Evolutionary conservation across 345 rosid species (phyloP).

Genomic region (Gossypium mustelinum): DNA sequence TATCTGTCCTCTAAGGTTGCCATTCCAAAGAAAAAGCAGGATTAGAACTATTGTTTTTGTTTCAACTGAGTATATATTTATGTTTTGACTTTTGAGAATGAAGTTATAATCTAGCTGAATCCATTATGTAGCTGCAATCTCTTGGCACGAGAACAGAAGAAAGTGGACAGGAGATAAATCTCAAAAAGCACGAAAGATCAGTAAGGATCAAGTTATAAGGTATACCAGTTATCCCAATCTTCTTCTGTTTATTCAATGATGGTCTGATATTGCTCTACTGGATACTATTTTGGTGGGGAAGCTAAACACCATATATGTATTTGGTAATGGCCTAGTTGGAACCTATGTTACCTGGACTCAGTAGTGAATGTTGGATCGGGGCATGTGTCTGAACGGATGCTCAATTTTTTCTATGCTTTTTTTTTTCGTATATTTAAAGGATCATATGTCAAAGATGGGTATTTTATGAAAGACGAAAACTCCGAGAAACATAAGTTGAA

Average conservation of each 20-base stretch:
- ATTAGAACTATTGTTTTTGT: background rate
- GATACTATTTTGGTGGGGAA: background rate
- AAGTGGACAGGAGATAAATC: slow-evolving; percentile 75
- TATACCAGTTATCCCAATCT: slow-evolving; percentile 20
- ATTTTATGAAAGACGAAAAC: too few relatives aligned
- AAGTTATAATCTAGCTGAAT: slow-evolving; percentile 15
- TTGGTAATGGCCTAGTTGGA: background rate
- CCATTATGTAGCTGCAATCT: slow-evolving; percentile 45
- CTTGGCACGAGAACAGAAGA: slow-evolving; percentile 75
- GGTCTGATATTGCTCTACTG: background rate
- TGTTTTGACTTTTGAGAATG: background rate
- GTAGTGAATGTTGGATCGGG: background rate
- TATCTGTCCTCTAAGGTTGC: background rate
- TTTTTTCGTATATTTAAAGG: too few relatives aligned
- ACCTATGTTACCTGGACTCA: background rate
- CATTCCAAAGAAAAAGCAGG: background rate
- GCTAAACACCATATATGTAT: background rate
- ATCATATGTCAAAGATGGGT: too few relatives aligned
- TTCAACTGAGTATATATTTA: background rate
- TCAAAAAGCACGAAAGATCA: slow-evolving; percentile 29
- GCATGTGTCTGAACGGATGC: background rate
- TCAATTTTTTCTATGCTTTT: background rate
- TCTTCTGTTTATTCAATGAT: background rate
- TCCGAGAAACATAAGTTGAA: background rate
- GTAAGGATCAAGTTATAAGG: slow-evolving; percentile 80